phyloP scores from a whole-genome alignment of 2,329 filamentous ascomycete genomes.

The Fusarium paranaense region DNA sequence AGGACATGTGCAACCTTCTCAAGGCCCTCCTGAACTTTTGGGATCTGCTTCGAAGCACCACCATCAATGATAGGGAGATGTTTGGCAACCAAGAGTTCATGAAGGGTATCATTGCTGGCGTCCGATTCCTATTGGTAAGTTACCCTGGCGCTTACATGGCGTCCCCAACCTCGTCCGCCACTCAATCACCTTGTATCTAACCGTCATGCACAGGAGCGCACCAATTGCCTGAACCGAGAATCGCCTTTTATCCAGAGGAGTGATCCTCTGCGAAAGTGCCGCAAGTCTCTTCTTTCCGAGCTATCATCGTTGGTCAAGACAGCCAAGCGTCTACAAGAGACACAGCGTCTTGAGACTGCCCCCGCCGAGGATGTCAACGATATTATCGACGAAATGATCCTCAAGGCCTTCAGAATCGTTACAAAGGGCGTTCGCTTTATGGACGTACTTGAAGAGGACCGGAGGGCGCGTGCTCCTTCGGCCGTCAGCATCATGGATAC shows the following conservation, averaged over 20 bases:
- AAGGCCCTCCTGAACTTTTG: constrained; percentile 91
- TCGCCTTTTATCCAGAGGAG: constrained; percentile 79
- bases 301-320: constrained; percentile 90
- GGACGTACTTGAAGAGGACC: constrained; percentile 81
- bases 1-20: constrained; percentile 85
- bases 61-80: constrained; percentile 78
- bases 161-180: not conserved
- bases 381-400: constrained; percentile 90
- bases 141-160: not conserved
- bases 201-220: constrained; percentile 74
- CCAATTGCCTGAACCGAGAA: constrained; percentile 87
- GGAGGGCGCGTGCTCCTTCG: constrained; percentile 60
- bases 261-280: constrained; percentile 80
- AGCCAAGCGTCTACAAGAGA: constrained; percentile 85
- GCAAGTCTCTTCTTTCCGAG: constrained; percentile 90
- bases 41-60: constrained; percentile 86
- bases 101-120: constrained; percentile 91
- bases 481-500: constrained; percentile 71
- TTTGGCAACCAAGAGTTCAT: constrained; percentile 95
- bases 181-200: constrained; percentile 17
- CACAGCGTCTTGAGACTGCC: constrained; percentile 63
- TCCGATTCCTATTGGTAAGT: constrained; percentile 88
- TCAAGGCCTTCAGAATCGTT: constrained; percentile 95
- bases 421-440: constrained; percentile 90
- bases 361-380: constrained; percentile 73